phyloP scores from a whole-genome alignment of 2,329 filamentous ascomycete genomes.

The Sporothrix dimorphospora region DNA sequence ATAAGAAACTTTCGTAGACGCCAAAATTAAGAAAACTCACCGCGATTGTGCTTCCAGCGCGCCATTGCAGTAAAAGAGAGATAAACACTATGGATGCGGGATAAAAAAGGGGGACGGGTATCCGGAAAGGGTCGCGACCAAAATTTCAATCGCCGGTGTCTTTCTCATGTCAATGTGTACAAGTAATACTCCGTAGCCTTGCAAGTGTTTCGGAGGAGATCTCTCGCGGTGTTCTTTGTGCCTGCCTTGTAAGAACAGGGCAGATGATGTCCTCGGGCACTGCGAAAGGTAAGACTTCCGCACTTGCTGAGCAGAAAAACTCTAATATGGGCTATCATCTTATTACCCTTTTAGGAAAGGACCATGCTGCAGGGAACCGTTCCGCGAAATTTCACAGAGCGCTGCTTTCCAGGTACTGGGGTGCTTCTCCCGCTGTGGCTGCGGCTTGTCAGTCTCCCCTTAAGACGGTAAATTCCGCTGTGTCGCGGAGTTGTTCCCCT shows the following conservation, averaged over 20 bases:
- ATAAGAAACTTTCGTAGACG: conserved; percentile 3
- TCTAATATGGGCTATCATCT: conserved; percentile 15
- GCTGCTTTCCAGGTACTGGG: conserved; percentile 8
- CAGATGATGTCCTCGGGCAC: background rate
- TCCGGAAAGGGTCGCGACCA: background rate
- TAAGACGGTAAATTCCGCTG: conserved; percentile 17
- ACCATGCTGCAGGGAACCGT: conserved; percentile 3
- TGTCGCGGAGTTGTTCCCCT: background rate
- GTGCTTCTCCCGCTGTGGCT: background rate
- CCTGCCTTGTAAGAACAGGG: background rate
- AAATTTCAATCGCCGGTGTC: background rate
- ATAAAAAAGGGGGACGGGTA: background rate
- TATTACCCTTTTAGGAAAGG: conserved; percentile 21
- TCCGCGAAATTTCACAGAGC: conserved; percentile 13
- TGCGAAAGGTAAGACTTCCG: background rate
- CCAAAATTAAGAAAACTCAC: background rate
- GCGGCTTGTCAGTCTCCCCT: background rate
- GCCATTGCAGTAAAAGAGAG: background rate
- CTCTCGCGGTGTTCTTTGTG: background rate
- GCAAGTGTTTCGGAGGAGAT: background rate
- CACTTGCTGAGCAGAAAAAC: background rate
- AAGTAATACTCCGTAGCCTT: too few species aligned
- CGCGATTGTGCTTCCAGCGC: background rate
- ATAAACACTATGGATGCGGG: background rate
- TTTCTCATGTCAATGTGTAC: too few species aligned